phyloP scores from a whole-genome alignment of 2,329 filamentous ascomycete genomes.

The Phoma sp. region DNA sequence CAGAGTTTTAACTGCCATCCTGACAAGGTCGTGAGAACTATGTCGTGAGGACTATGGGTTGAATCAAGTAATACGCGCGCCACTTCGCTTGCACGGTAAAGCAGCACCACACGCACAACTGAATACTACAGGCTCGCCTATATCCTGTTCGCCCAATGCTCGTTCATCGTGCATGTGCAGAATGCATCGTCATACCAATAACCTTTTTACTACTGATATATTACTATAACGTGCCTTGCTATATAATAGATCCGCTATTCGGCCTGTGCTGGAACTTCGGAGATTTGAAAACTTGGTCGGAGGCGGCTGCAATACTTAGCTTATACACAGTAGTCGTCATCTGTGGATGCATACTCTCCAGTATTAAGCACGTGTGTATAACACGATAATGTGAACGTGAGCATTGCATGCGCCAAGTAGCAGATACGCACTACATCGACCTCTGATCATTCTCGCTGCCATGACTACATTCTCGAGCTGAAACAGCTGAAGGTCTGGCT shows the following conservation, averaged over 20 bases:
- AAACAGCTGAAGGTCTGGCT: neutral
- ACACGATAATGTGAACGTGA: no score
- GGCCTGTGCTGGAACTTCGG: neutral
- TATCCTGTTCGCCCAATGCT: neutral
- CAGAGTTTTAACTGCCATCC: neutral
- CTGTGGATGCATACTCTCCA: no score
- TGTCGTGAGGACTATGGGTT: neutral
- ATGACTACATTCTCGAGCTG: no score
- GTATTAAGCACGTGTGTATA: no score
- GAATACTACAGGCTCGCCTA: neutral
- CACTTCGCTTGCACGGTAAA: slow-evolving; percentile 11
- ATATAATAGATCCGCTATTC: slow-evolving; percentile 1
- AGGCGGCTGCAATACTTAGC: neutral
- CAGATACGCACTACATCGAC: no score
- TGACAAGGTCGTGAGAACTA: neutral
- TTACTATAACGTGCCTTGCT: neutral
- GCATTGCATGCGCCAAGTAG: no score
- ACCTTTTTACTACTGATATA: slow-evolving; percentile 3
- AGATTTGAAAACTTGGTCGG: neutral
- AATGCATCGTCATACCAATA: slow-evolving; percentile 9
- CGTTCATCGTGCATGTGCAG: slow-evolving; percentile 11
- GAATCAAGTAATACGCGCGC: neutral
- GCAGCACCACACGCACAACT: slow-evolving; percentile 4
- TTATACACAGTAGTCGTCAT: no score
- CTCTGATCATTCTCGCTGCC: no score